Evolutionary conservation across 1,139 yeast species (phyloP).

Genomic region (Nakaseomyces glabratus): DNA sequence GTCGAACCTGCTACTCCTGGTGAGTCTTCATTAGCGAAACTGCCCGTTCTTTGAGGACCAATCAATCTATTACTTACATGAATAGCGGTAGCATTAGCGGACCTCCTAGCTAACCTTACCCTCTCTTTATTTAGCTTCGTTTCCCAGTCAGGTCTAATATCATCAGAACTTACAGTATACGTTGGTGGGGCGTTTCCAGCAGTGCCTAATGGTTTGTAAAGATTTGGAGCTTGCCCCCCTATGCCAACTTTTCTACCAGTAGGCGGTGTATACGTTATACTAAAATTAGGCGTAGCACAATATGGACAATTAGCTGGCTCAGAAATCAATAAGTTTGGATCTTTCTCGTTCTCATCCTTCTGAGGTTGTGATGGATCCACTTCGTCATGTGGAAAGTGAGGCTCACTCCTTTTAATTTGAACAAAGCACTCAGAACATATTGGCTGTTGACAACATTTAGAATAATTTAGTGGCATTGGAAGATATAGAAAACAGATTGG

Average conservation of each 20-base stretch:
- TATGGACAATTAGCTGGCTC: slow-evolving; percentile 91
- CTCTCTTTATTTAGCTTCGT: slow-evolving; percentile 60
- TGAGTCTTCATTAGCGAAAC: slow-evolving; percentile 17
- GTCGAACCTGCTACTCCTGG: slow-evolving; percentile 12
- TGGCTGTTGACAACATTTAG: slow-evolving; percentile 90
- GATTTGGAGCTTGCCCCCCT: slow-evolving; percentile 21
- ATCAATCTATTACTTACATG: slow-evolving; percentile 65
- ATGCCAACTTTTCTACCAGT: slow-evolving; percentile 47
- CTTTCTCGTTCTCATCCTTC: slow-evolving; percentile 30
- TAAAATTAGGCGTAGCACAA: slow-evolving; percentile 83
- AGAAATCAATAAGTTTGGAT: slow-evolving; percentile 60
- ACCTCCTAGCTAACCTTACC: slow-evolving; percentile 66
- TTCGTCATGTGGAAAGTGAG: slow-evolving; percentile 85
- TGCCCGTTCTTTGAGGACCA: slow-evolving; percentile 30
- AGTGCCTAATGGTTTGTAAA: slow-evolving; percentile 8
- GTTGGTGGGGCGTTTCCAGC: slow-evolving; percentile 2
- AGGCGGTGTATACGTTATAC: slow-evolving; percentile 69
- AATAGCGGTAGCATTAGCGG: slow-evolving; percentile 90
- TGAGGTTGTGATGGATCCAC: slow-evolving; percentile 31
- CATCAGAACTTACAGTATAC: slow-evolving; percentile 54
- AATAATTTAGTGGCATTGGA: slow-evolving; percentile 67
- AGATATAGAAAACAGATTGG: slow-evolving; percentile 89
- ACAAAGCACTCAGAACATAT: slow-evolving; percentile 96
- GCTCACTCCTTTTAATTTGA: slow-evolving; percentile 87
- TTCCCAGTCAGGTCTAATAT: slow-evolving; percentile 91